Evolutionary conservation across 768 basidiomycete species (phyloP).

Genomic region (Strobilomyces echinocephalus): DNA sequence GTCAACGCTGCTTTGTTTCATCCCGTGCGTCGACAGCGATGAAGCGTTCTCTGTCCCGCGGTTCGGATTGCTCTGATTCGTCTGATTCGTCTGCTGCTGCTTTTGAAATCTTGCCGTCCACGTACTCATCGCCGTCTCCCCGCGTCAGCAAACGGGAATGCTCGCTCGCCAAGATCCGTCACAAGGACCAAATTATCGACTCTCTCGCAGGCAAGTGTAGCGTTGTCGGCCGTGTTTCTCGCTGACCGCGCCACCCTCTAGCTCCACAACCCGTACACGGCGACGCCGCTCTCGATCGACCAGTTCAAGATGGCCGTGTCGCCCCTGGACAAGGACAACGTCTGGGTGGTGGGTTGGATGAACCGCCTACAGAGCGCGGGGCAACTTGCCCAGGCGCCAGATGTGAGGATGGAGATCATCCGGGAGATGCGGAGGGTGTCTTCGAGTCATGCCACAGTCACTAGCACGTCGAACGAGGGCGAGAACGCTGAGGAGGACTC

Average conservation of each 20-base stretch:
- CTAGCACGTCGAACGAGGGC: conserved; percentile 35
- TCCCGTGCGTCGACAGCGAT: too few species aligned
- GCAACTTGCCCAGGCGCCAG: conserved; percentile 39
- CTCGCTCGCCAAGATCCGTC: conserved; percentile 76
- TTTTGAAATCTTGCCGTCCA: conserved; percentile 37
- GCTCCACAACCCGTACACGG: conserved; percentile 74
- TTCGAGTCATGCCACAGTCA: not conserved
- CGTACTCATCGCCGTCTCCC: conserved; percentile 26
- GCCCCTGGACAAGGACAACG: conserved; percentile 65
- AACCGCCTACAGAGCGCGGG: conserved; percentile 61
- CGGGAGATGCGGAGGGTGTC: conserved; percentile 31
- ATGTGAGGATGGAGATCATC: conserved; percentile 25
- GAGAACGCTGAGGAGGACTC: conserved; percentile 23
- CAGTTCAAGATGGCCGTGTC: conserved; percentile 77
- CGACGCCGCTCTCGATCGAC: conserved; percentile 74
- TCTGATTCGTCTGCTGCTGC: conserved; percentile 29
- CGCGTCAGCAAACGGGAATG: conserved; percentile 75
- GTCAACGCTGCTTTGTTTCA: too few species aligned
- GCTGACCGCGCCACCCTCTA: conserved; percentile 3
- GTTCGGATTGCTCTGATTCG: conserved; percentile 18
- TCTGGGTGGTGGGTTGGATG: conserved; percentile 67
- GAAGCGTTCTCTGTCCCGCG: conserved; percentile 13
- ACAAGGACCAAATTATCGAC: conserved; percentile 85
- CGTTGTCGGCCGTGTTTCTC: not conserved
- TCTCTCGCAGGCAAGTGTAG: conserved; percentile 59